These are phyloP conservation scores for Glycine soja DNA, from an alignment of 306 rosid species.

Conservation along the genomic window DNA sequence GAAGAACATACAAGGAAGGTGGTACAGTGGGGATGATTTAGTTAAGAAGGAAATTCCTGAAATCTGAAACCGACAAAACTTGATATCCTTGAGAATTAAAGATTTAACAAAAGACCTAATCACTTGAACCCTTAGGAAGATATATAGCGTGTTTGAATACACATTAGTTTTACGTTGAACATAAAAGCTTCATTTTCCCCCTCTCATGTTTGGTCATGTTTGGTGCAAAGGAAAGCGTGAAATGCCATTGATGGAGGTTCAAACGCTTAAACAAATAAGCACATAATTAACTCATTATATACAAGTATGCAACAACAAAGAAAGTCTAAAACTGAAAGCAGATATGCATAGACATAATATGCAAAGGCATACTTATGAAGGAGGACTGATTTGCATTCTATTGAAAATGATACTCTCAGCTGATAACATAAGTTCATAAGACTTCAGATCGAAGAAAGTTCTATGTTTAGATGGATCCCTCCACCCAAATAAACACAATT, in stretches of 20 bases:
- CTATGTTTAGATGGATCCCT: conserved; percentile 4
- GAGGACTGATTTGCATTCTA: conserved; percentile 2
- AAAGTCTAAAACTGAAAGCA: conserved; percentile 25
- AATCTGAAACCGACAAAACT: background rate
- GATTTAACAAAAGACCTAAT: conserved; percentile 24
- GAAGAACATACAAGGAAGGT: background rate
- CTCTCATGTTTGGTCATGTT: too few species aligned
- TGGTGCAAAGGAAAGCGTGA: too few species aligned
- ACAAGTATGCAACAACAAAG: background rate
- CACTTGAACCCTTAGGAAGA: conserved; percentile 25
- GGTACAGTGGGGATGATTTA: background rate
- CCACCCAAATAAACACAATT: conserved; percentile 14
- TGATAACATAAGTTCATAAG: conserved; percentile 14
- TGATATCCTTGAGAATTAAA: conserved; percentile 15
- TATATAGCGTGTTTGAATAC: too few species aligned
- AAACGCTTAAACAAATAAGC: too few species aligned
- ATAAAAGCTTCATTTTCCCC: too few species aligned
- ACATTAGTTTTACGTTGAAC: too few species aligned
- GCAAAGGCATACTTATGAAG: conserved; percentile 22
- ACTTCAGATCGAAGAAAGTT: background rate
- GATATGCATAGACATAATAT: conserved; percentile 22
- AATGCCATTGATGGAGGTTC: too few species aligned
- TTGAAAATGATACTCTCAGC: conserved; percentile 31
- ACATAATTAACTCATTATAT: background rate
- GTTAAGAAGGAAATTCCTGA: conserved; percentile 30